Evolutionary conservation across 495 filamentous ascomycete species (phyloP).

Genomic region (Neurospora sublineolata): DNA sequence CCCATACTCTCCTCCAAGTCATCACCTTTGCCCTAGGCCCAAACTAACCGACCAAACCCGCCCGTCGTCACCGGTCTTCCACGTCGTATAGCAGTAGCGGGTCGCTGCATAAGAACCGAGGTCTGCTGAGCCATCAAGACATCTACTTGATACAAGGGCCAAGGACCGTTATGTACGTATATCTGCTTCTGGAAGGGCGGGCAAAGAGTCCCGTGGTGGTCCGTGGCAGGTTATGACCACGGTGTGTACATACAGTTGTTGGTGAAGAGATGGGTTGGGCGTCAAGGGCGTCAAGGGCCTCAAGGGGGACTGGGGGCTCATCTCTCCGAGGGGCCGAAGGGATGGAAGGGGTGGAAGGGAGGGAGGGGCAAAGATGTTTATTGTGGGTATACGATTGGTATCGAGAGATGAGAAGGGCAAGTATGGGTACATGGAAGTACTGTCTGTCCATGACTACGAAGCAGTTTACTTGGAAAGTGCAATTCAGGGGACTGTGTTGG

Average conservation of each 20-base stretch:
- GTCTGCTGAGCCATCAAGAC: not conserved
- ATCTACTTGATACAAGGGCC: not conserved
- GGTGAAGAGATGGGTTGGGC: too few relatives aligned
- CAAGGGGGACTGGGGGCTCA: too few relatives aligned
- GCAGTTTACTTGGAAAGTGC: not conserved
- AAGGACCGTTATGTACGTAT: not conserved
- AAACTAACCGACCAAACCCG: not conserved
- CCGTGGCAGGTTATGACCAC: not conserved
- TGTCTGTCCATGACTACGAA: not conserved
- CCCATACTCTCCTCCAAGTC: too few relatives aligned
- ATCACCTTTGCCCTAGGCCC: not conserved
- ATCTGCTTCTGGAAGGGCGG: not conserved
- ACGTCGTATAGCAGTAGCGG: not conserved
- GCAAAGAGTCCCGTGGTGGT: not conserved
- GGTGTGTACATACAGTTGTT: too few relatives aligned
- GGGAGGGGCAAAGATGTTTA: not conserved
- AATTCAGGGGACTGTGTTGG: not conserved
- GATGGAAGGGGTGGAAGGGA: not conserved
- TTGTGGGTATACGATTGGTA: not conserved
- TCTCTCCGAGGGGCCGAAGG: too few relatives aligned
- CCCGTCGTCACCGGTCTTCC: not conserved
- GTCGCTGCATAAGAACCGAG: not conserved
- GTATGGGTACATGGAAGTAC: not conserved
- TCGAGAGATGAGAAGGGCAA: not conserved
- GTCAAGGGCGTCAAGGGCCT: too few relatives aligned